Percentiles rank a stretch among this genome's conserved stretches.
These are phyloP conservation scores for Populus hybrid DNA, from an alignment of 441 rosid genomes.

Conservation along the genomic window DNA sequence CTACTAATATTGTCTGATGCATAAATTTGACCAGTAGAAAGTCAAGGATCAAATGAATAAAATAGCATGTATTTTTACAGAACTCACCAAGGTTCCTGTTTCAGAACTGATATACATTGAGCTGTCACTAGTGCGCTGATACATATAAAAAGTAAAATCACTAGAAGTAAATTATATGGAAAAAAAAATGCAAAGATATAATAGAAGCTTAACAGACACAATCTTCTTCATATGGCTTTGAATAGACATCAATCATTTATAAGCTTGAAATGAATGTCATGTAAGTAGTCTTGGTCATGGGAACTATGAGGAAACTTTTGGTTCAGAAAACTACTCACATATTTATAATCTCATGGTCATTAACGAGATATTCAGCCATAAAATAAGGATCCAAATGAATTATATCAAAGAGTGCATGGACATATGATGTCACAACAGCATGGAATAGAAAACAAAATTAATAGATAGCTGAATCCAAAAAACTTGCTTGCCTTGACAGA, in stretches of 20 bases:
- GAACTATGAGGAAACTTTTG: neutral
- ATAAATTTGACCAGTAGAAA: neutral
- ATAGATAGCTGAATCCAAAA: neutral
- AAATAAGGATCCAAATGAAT: neutral
- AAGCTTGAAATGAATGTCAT: neutral
- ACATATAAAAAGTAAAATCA: conserved; percentile 15
- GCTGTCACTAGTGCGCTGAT: conserved; percentile 62
- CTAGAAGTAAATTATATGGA: neutral
- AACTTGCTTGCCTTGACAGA: conserved; percentile 72
- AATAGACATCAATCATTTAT: neutral
- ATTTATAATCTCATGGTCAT: neutral
- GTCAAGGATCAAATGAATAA: neutral
- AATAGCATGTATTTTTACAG: conserved; percentile 12
- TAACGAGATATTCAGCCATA: neutral
- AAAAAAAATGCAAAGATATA: neutral
- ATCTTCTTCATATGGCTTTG: neutral
- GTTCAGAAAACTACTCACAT: neutral
- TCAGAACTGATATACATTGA: conserved; percentile 50
- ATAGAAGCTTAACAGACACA: conserved; percentile 1
- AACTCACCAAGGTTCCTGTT: conserved; percentile 79
- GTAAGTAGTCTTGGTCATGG: neutral
- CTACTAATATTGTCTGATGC: neutral
- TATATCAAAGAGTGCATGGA: neutral
- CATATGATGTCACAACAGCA: neutral
- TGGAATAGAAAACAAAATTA: neutral